Conservation (phyloP, 164 flowering plant species). For the Aristolochia contorta region DNA sequence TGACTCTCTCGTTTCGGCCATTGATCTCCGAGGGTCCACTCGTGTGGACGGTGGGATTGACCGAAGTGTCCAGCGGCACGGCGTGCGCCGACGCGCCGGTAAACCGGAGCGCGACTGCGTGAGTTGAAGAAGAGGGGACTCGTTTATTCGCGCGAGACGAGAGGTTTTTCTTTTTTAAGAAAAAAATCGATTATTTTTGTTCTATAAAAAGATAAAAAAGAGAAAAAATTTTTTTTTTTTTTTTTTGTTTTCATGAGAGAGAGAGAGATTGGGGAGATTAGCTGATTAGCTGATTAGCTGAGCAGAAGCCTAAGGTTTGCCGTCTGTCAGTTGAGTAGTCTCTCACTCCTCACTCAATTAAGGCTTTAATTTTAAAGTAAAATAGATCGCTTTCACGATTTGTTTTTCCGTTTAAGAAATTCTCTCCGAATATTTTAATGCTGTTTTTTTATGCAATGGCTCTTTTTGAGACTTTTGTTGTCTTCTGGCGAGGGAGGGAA, state of each 20-base stretch:
- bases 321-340: neutral
- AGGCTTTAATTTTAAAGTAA: neutral
- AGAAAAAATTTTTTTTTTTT: too few species aligned
- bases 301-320: too few species aligned
- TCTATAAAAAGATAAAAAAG: too few species aligned
- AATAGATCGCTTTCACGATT: neutral
- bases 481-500: neutral
- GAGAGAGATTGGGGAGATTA: too few species aligned
- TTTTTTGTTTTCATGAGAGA: too few species aligned
- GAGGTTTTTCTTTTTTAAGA: neutral
- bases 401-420: neutral
- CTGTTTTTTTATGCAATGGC: slow-evolving; percentile 1
- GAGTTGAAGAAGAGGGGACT: neutral
- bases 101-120: too few species aligned
- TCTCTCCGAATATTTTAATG: neutral
- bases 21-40: neutral
- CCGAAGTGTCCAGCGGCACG: too few species aligned
- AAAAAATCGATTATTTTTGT: too few species aligned
- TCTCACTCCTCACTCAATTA: neutral
- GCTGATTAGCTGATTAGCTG: too few species aligned
- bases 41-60: too few species aligned
- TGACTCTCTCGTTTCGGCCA: too few species aligned
- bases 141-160: neutral
- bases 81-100: too few species aligned
- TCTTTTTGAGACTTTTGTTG: slow-evolving; percentile 8